Evolutionary conservation across 2,329 filamentous ascomycete genomes (phyloP), one percentile per base, ranked within the genome.

Genomic region (Decorospora gaudefroyi): DNA sequence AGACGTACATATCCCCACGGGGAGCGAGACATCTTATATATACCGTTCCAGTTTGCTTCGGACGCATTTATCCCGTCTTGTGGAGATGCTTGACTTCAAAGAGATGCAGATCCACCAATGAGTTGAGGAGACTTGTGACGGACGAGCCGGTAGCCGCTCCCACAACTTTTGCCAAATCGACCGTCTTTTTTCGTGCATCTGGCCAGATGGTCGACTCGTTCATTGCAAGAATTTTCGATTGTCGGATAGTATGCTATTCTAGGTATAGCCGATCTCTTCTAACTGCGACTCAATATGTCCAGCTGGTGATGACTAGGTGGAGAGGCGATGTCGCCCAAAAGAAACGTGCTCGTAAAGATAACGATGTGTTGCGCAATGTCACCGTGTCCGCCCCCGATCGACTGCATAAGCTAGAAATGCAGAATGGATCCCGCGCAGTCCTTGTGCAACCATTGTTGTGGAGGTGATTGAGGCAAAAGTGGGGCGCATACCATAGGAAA

Each of bases 31-130:
- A 10, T 32, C 34, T 51, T 51, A 51, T 51, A 51, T n/a, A n/a
- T n/a, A n/a, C n/a, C n/a, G n/a, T n/a, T n/a, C n/a, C 36, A 32
- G 18, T 25, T 27, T 17, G 9, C 37, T 27, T 53, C 50, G 50
- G 47, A 47, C 28, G 21, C 19, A 29, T 39, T 45, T 53, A 19
- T 26, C 39, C 50, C 50, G 47, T 41, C 12, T 10, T 48, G 50
- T 53, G 50, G 50, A 40, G 46, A 43, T 37, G 7, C 12, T 29
- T 12, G 31, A 33, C 28, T 10, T 34, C 12, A 41, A 22, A 35
- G 31, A 43, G 32, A 12, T 17, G 39, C 34, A 15, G 25, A 46
- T 46, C 42, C 32, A 37, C 49, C 42, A 50, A 50, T 53, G 30
- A 46, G 46, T 42, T 31, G 7, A 22, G 29, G 15, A 17, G 25